Evolutionary conservation across 768 basidiomycete genomes (phyloP), one percentile per base, ranked within the genome.

Genomic region (Mycena epipterygia): DNA sequence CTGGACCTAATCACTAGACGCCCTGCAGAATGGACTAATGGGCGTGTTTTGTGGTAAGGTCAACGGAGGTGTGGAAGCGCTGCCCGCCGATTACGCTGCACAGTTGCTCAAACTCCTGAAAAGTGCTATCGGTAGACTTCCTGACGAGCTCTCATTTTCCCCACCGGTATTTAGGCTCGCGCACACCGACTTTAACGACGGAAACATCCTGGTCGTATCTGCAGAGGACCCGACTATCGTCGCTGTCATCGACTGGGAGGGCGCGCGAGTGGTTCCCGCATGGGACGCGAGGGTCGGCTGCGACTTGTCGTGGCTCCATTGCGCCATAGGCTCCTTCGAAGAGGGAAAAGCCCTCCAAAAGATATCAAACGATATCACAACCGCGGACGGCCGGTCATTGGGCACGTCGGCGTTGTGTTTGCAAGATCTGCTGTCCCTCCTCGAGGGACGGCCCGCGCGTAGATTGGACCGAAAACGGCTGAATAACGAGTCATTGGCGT

Each of bases 1-100:
- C 56, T 58, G 29, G 35, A 41, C 56, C 3, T 13, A 19, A 19
- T 58, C n/a, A 41, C n/a, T 13, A n/a, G 35, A 13, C 11, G 7
- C 35, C 35, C 39, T 3, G 35, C 30, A 23, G 39, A 44, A 13
- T 44, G 41, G 13, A 59, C 41, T 4, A 25, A 23, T 29, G 14
- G 21, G 23, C 57, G 39, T 19, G 35, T 39, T 12, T 5, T 27
- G n/a, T n/a, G 44, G 13, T 12, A 39, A 12, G 39, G n/a, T n/a
- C n/a, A n/a, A n/a, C n/a, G n/a, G n/a, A n/a, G n/a, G 57, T 39
- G 57, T 44, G 4, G 57, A 42, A n/a, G 57, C 57, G 57, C 57
- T 59, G 9, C n/a, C 56, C 9, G 35, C 35, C 21, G 35, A n/a
- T 6, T 58, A 58, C 39, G 56, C 56, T 23, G 39, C 30, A 44